Base-by-base conservation (phyloP, 306 rosid species). In the Medicago arabica region DNA sequence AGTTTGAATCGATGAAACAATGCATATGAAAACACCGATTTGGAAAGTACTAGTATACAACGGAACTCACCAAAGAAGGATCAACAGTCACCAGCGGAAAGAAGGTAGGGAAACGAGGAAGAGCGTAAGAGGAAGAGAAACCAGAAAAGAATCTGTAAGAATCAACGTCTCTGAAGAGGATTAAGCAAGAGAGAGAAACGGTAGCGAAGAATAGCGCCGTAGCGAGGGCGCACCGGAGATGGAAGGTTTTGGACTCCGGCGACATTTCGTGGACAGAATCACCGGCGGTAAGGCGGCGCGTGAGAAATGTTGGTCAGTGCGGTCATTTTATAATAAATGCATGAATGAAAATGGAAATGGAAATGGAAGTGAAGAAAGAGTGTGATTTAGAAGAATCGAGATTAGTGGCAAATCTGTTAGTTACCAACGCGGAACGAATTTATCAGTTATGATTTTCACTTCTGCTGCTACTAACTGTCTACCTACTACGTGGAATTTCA, bases 121-220 rank as follows among this genome's bases (percentile, higher is more conserved):
- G 34, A n/a, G 59, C 34, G 70, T 76, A 72, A 57, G 90, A 28
- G 70, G 86, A 75, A 63, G 84, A 80, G 49, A 89, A 81, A 49
- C 59, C 72, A 34, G 84, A 82, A 44, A 88, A 78, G 73, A 88
- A 78, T 28, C 83, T 82, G 67, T 75, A 67, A 43, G 96, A 85
- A 18, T 78, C 63, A 40, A 80, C 23, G 67, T 87, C 90, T 75
- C 84, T 51, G 67, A 87, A 46, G 65, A 92, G 69, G 23, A 88
- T 50, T 55, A 88, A 55, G 73, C 85, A 87, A 15, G 83, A 86
- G 82, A 90, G 87, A 65, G 83, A 88, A 41, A 86, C 75, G 49
- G 82, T 64, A 28, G 86, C 84, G 68, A 90, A 82, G 62, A 89
- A 64, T 67, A 90, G 78, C 8, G 69, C 61, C 14, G 74, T 65